Conservation (phyloP, 2,329 filamentous ascomycete species). For the Ceratocystis ficicola region DNA sequence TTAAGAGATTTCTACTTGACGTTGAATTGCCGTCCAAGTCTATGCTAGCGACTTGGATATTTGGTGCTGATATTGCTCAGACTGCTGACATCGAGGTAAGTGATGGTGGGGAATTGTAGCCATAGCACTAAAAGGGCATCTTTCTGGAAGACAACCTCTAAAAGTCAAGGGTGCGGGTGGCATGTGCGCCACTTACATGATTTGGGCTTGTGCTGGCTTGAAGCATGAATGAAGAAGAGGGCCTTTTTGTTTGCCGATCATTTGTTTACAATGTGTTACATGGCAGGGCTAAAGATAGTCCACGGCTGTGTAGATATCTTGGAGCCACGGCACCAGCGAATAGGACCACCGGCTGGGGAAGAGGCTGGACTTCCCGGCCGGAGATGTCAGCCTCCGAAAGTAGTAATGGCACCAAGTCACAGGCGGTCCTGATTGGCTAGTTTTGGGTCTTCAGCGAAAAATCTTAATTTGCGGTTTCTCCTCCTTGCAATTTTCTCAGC, state of each 20-base stretch:
- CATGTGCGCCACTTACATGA: not conserved
- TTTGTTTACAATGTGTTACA: not conserved
- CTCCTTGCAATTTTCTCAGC: not conserved
- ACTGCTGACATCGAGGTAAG: not conserved
- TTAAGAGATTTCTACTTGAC: no score
- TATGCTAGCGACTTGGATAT: no score
- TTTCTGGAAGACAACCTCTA: slow-evolving; percentile 7
- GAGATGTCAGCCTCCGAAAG: not conserved
- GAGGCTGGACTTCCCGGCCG: not conserved
- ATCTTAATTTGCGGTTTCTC: no score
- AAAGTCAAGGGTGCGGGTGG: not conserved
- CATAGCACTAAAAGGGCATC: not conserved
- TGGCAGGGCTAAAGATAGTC: not conserved
- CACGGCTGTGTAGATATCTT: not conserved
- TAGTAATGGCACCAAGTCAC: not conserved
- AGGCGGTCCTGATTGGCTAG: not conserved
- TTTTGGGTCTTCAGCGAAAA: not conserved
- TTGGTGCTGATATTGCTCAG: no score
- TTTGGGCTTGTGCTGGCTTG: not conserved
- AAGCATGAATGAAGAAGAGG: no score
- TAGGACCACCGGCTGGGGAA: no score
- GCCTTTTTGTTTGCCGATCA: no score
- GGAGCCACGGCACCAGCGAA: not conserved
- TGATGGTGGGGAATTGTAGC: not conserved
- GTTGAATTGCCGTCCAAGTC: no score